Evolutionary conservation across 805 yeast genomes (phyloP).

Genomic region (Nadsonia fulvescens): DNA sequence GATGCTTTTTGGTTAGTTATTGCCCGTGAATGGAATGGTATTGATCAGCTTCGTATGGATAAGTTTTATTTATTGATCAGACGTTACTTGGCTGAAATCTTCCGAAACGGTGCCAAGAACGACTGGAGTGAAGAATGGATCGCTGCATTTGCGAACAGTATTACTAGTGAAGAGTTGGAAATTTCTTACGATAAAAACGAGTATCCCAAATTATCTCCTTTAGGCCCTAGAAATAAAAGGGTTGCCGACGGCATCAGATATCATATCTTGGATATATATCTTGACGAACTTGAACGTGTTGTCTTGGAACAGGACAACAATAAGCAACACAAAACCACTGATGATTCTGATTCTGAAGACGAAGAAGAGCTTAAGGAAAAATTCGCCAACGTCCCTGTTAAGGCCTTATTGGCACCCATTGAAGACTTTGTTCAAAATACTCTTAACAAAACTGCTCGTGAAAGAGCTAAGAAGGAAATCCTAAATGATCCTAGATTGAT

Average conservation of each 20-base stretch:
- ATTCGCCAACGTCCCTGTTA: conserved; percentile 33
- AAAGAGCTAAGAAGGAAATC: conserved; percentile 47
- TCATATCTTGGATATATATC: conserved; percentile 66
- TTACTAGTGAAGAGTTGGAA: conserved; percentile 24
- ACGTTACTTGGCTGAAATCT: conserved; percentile 47
- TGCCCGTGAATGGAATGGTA: conserved; percentile 61
- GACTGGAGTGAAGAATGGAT: conserved; percentile 38
- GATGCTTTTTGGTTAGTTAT: conserved; percentile 71
- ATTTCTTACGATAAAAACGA: conserved; percentile 18
- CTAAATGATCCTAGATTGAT: conserved; percentile 43
- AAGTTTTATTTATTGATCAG: conserved; percentile 71
- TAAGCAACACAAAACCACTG: no score
- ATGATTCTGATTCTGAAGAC: conserved; percentile 14
- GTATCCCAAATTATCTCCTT: conserved; percentile 24
- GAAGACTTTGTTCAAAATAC: conserved; percentile 27
- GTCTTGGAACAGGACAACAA: conserved; percentile 30
- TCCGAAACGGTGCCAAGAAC: conserved; percentile 34
- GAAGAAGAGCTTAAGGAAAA: conserved; percentile 17
- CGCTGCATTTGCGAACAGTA: no score
- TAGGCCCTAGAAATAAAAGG: conserved; percentile 33
- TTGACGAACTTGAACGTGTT: conserved; percentile 68
- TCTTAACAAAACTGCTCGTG: conserved; percentile 45
- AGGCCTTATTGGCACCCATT: conserved; percentile 42
- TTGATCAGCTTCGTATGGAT: conserved; percentile 75
- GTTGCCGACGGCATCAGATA: conserved; percentile 63